Percentiles rank a stretch among this genome's conserved stretches.
Evolutionary conservation across 1,284 basidiomycete genomes (phyloP).

Genomic region (Golubevia sp.): DNA sequence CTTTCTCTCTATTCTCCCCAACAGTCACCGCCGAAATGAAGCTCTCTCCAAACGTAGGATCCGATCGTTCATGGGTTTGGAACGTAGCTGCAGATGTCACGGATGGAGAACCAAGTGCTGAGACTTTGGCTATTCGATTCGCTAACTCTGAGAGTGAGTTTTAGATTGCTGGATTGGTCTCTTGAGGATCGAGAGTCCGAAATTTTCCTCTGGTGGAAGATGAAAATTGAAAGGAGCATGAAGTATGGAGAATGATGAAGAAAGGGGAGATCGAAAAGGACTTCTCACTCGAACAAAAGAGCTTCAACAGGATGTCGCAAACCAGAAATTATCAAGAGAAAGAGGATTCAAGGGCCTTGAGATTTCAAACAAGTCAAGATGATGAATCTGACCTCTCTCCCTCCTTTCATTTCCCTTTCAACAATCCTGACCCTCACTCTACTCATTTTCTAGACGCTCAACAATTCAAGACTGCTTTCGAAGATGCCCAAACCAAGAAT

Average conservation of each 20-base stretch:
- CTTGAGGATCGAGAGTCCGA: no score
- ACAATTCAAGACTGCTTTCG: conserved; percentile 56
- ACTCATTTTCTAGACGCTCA: conserved; percentile 32
- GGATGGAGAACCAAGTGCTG: conserved; percentile 76
- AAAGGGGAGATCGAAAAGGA: not conserved
- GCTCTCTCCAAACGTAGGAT: conserved; percentile 96
- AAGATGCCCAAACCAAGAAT: conserved; percentile 47
- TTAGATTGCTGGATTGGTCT: no score
- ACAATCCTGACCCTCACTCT: conserved; percentile 6
- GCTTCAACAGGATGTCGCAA: no score
- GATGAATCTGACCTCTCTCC: not conserved
- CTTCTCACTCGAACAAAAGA: not conserved
- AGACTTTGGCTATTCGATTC: conserved; percentile 97
- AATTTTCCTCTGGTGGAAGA: no score
- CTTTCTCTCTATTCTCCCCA: not conserved
- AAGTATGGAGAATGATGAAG: not conserved
- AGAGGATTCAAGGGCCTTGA: no score
- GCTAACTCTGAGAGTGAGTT: conserved; percentile 91
- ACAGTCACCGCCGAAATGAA: conserved; percentile 87
- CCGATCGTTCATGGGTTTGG: conserved; percentile 99
- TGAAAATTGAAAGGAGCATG: not conserved
- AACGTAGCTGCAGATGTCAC: conserved; percentile 92
- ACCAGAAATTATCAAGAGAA: no score
- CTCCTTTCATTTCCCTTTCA: not conserved
- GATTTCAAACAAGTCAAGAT: not conserved